Percentiles rank a stretch among this genome's conserved stretches.
phyloP scores from a whole-genome alignment of 2,329 filamentous ascomycete genomes.

The Fusarium temperatum region DNA sequence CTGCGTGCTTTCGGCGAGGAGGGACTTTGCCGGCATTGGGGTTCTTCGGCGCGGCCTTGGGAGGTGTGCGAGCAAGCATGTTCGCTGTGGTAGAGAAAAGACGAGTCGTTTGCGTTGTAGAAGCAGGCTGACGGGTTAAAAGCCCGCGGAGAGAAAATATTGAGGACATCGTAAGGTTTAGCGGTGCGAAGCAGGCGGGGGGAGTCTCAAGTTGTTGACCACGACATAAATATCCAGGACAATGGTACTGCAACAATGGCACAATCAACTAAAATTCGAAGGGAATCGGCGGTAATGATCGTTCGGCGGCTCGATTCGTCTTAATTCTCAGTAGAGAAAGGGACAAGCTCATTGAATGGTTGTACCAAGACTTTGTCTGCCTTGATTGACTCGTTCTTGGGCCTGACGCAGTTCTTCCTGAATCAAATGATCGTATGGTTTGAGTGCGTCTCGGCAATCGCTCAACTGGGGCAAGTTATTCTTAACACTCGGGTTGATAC shows the following conservation, averaged over 20 bases:
- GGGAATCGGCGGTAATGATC: neutral
- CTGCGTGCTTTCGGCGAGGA: constrained; percentile 41
- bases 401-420: neutral
- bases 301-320: neutral
- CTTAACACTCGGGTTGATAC: neutral
- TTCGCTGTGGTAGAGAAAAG: constrained; percentile 47
- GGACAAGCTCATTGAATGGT: neutral
- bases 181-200: neutral
- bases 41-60: constrained; percentile 39
- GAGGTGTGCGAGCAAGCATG: constrained; percentile 44
- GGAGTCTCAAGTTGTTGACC: neutral
- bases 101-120: constrained; percentile 29
- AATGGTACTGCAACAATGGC: neutral
- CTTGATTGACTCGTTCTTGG: neutral
- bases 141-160: constrained; percentile 45
- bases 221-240: neutral
- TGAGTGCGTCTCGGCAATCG: neutral
- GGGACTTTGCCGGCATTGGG: constrained; percentile 36
- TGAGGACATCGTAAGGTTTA: constrained; percentile 41
- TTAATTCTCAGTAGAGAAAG: neutral
- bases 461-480: neutral
- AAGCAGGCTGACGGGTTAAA: constrained; percentile 38
- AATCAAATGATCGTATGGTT: neutral
- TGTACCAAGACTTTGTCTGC: neutral
- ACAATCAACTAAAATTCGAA: neutral